A percentile compares a stretch with the other conserved stretches of the same genome.
Evolutionary conservation across 768 basidiomycete genomes (phyloP).

Genomic region (Porphyrellus cyaneotinctus): DNA sequence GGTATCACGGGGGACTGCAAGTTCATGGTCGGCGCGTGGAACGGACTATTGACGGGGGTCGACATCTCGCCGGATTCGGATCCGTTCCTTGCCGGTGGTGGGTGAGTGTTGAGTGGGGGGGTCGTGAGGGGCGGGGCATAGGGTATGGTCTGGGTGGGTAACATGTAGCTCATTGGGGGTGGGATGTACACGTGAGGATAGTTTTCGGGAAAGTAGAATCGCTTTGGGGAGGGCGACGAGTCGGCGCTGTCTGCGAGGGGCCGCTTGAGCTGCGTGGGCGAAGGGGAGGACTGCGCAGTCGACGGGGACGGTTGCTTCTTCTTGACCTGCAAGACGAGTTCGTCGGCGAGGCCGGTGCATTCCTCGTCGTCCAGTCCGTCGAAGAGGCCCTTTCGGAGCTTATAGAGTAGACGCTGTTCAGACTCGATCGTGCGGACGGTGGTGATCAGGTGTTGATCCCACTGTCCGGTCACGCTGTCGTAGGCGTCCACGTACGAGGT

Average conservation of each 20-base stretch:
- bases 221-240: slow-evolving; percentile 25
- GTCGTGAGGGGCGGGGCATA: slow-evolving; percentile 21
- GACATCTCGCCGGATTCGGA: slow-evolving; percentile 16
- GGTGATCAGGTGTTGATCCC: slow-evolving; percentile 64
- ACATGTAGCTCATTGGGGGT: slow-evolving; percentile 25
- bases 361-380: slow-evolving; percentile 55
- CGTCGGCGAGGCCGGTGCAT: slow-evolving; percentile 53
- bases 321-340: slow-evolving; percentile 46
- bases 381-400: slow-evolving; percentile 54
- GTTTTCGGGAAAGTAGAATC: slow-evolving; percentile 26
- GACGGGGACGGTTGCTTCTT: slow-evolving; percentile 10
- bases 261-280: slow-evolving; percentile 25
- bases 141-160: slow-evolving; percentile 27
- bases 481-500: slow-evolving; percentile 60
- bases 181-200: slow-evolving; percentile 32
- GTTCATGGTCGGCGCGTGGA: slow-evolving; percentile 8
- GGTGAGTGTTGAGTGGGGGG: slow-evolving; percentile 12
- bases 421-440: slow-evolving; percentile 56
- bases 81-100: slow-evolving; percentile 10
- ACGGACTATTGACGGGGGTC: slow-evolving; percentile 14
- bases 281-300: neutral
- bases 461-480: slow-evolving; percentile 49
- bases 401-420: slow-evolving; percentile 61
- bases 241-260: slow-evolving; percentile 23
- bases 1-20: slow-evolving; percentile 20